phyloP scores from a whole-genome alignment of 2,329 filamentous ascomycete genomes.

The Zymoseptoria brevis region DNA sequence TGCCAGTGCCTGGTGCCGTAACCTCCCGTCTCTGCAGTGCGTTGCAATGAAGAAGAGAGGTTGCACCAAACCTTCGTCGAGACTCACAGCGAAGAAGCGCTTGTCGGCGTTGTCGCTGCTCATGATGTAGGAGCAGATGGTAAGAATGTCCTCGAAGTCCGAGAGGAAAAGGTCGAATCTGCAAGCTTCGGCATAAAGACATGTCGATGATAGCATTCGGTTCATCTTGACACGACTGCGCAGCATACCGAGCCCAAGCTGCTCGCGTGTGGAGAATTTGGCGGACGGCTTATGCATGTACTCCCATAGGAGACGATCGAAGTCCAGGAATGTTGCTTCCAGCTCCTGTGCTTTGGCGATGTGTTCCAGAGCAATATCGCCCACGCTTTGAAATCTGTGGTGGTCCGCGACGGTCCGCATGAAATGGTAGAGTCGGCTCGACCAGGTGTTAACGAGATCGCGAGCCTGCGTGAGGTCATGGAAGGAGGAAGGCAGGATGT shows the following conservation, averaged over 20 bases:
- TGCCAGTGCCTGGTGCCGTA: slow-evolving; percentile 21
- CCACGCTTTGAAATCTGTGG: slow-evolving; percentile 19
- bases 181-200: slow-evolving; percentile 21
- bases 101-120: slow-evolving; percentile 22
- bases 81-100: slow-evolving; percentile 21
- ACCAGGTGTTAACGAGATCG: slow-evolving; percentile 24
- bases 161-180: slow-evolving; percentile 21
- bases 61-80: slow-evolving; percentile 27
- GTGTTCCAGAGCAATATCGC: slow-evolving; percentile 22
- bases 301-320: slow-evolving; percentile 23
- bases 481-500: slow-evolving; percentile 18
- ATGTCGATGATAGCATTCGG: slow-evolving; percentile 21
- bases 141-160: slow-evolving; percentile 26
- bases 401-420: slow-evolving; percentile 22
- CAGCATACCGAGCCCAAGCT: slow-evolving; percentile 25
- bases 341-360: slow-evolving; percentile 22
- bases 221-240: slow-evolving; percentile 24
- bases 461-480: slow-evolving; percentile 24
- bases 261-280: slow-evolving; percentile 22
- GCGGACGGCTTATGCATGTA: slow-evolving; percentile 25
- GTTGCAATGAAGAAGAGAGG: slow-evolving; percentile 23
- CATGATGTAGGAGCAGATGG: slow-evolving; percentile 24
- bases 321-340: slow-evolving; percentile 17
- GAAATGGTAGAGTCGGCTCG: slow-evolving; percentile 24
- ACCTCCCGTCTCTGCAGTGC: slow-evolving; percentile 24